Percentiles rank a stretch among this genome's conserved stretches.
These are phyloP conservation scores for Dactylella cylindrospora DNA, from an alignment of 2,329 filamentous ascomycete genomes.

Conservation along the genomic window DNA sequence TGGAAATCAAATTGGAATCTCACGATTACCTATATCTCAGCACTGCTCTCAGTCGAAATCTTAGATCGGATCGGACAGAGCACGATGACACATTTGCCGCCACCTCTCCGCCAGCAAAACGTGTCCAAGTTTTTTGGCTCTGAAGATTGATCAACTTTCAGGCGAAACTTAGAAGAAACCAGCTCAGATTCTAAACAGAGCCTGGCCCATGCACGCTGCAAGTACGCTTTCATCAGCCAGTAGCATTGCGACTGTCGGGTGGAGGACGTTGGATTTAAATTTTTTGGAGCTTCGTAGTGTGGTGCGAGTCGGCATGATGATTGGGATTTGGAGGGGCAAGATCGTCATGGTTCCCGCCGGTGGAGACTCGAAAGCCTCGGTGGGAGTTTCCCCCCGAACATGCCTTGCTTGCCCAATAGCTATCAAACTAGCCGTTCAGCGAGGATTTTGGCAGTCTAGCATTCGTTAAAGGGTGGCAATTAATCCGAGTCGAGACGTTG, in stretches of 20 bases:
- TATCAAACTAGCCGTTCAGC: no score
- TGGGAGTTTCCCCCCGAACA: slow-evolving; percentile 9
- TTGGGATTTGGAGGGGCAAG: slow-evolving; percentile 36
- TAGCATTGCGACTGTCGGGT: slow-evolving; percentile 3
- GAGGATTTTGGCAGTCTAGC: neutral
- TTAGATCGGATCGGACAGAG: no score
- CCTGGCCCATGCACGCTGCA: slow-evolving; percentile 28
- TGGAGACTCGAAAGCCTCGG: slow-evolving; percentile 19
- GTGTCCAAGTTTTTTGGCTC: no score
- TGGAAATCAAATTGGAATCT: no score
- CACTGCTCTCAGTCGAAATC: no score
- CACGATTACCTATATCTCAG: no score
- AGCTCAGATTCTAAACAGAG: slow-evolving; percentile 1
- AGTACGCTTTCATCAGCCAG: neutral
- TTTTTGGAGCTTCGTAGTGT: slow-evolving; percentile 24
- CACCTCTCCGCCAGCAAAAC: no score
- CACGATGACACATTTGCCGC: no score
- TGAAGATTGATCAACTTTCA: neutral
- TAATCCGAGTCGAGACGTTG: slow-evolving; percentile 28
- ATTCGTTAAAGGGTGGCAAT: slow-evolving; percentile 32
- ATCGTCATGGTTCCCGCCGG: slow-evolving; percentile 16
- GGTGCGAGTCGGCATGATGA: slow-evolving; percentile 16
- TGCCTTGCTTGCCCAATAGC: slow-evolving; percentile 12
- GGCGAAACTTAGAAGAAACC: slow-evolving; percentile 1
- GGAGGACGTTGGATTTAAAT: slow-evolving; percentile 40